A percentile compares a stretch with the other conserved stretches of the same genome.
These are phyloP conservation scores for Lentinula aciculospora DNA, from an alignment of 768 basidiomycete genomes.

Conservation along the genomic window DNA sequence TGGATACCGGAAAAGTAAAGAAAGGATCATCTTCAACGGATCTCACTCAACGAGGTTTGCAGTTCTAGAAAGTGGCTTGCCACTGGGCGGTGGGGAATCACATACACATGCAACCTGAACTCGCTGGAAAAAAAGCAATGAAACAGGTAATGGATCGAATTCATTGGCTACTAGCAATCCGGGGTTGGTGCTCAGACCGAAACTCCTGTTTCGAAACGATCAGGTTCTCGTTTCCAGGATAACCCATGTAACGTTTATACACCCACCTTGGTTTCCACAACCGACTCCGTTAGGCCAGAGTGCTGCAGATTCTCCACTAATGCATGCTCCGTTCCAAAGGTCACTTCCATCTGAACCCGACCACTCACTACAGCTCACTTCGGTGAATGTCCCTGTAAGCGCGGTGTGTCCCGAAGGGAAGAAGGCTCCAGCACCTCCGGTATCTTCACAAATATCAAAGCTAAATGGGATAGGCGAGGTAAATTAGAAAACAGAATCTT, in stretches of 20 bases:
- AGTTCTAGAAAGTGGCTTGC: no score
- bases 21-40: no score
- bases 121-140: no score
- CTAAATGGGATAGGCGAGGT: slow-evolving; percentile 22
- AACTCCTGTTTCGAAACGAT: not conserved
- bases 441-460: slow-evolving; percentile 59
- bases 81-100: no score
- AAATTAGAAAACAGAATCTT: not conserved
- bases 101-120: no score
- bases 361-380: slow-evolving; percentile 56
- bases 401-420: slow-evolving; percentile 55
- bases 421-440: slow-evolving; percentile 44
- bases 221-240: not conserved
- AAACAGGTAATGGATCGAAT: no score
- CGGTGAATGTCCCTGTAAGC: slow-evolving; percentile 44
- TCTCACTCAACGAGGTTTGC: no score
- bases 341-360: slow-evolving; percentile 43
- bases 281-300: slow-evolving; percentile 43
- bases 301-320: slow-evolving; percentile 39
- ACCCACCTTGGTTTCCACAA: slow-evolving; percentile 49
- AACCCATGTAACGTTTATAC: not conserved
- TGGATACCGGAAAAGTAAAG: no score
- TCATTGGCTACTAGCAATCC: no score
- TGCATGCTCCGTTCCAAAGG: slow-evolving; percentile 45
- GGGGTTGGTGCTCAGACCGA: not conserved